These are phyloP conservation scores for Malassezia restricta DNA, from an alignment of 1,284 basidiomycete species.

Conservation along the genomic window DNA sequence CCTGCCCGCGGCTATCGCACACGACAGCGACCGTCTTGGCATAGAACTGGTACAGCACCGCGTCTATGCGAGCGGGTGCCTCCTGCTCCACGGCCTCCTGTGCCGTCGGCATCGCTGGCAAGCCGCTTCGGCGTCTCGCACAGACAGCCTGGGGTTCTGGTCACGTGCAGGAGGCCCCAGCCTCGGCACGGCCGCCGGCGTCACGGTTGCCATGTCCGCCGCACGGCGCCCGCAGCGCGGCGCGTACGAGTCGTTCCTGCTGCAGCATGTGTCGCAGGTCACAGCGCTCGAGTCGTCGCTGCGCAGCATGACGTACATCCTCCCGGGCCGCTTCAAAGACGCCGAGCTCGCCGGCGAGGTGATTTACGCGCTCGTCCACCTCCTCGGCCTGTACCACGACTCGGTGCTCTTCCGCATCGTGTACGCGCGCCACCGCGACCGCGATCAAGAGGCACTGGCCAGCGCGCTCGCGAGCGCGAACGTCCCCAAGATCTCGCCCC, in stretches of 20 bases:
- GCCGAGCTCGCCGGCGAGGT: constrained; percentile 57
- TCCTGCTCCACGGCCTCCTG: constrained; percentile 3
- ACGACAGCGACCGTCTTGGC: constrained; percentile 15
- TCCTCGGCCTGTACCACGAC: constrained; percentile 49
- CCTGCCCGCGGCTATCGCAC: constrained; percentile 5
- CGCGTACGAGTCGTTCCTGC: constrained; percentile 38
- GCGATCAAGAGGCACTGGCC: background rate
- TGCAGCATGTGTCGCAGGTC: constrained; percentile 48
- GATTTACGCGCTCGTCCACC: constrained; percentile 47
- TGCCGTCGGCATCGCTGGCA: background rate
- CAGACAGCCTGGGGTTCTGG: too few species aligned
- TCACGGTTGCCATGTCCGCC: background rate
- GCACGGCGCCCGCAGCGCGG: constrained; percentile 9
- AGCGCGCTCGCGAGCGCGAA: background rate
- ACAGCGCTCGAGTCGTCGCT: constrained; percentile 75
- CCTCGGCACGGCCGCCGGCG: background rate
- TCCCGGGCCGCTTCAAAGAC: constrained; percentile 91
- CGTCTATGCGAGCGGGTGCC: constrained; percentile 3
- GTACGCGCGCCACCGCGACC: constrained; percentile 10
- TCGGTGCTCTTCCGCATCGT: constrained; percentile 45
- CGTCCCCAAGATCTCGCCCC: constrained; percentile 41
- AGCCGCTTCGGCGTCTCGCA: too few species aligned
- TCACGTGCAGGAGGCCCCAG: too few species aligned
- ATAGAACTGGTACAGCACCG: constrained; percentile 15
- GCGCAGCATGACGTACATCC: constrained; percentile 79